phyloP scores from a whole-genome alignment of 2,329 filamentous ascomycete genomes.

The Bisporella sp. region DNA sequence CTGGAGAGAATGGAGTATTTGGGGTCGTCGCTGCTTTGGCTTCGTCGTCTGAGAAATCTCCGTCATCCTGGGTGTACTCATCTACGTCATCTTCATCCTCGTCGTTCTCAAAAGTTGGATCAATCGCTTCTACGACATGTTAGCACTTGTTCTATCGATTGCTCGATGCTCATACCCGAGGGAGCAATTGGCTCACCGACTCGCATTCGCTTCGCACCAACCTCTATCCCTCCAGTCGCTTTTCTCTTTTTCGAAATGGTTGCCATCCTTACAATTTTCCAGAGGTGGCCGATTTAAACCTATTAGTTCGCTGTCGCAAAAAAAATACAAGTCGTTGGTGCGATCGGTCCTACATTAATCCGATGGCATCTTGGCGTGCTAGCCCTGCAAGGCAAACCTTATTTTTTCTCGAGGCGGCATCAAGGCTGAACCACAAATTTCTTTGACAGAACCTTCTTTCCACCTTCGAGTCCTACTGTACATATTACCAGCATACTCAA shows the following conservation, averaged over 20 bases:
- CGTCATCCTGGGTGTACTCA: conserved; percentile 27
- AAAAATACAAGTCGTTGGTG: no score
- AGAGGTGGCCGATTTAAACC: no score
- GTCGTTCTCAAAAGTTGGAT: conserved; percentile 22
- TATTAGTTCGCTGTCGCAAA: no score
- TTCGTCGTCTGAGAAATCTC: conserved; percentile 23
- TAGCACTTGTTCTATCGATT: not conserved
- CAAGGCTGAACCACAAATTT: conserved; percentile 2
- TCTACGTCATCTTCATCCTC: conserved; percentile 35
- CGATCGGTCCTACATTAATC: no score
- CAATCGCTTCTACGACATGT: not conserved
- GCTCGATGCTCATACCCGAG: not conserved
- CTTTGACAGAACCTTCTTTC: not conserved
- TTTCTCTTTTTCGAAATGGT: not conserved
- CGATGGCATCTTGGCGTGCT: no score
- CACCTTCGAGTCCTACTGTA: not conserved
- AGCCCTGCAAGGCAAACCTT: not conserved
- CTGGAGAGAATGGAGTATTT: conserved; percentile 42
- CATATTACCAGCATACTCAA: no score
- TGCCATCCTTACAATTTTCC: not conserved
- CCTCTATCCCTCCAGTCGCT: not conserved
- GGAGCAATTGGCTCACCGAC: not conserved
- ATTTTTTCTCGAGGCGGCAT: conserved; percentile 16
- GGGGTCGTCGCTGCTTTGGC: conserved; percentile 35
- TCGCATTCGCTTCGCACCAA: not conserved